Evolutionary conservation across 1,284 basidiomycete species (phyloP), one percentile per base, ranked within the genome.

Genomic region (Fomitiporia mediterranea): DNA sequence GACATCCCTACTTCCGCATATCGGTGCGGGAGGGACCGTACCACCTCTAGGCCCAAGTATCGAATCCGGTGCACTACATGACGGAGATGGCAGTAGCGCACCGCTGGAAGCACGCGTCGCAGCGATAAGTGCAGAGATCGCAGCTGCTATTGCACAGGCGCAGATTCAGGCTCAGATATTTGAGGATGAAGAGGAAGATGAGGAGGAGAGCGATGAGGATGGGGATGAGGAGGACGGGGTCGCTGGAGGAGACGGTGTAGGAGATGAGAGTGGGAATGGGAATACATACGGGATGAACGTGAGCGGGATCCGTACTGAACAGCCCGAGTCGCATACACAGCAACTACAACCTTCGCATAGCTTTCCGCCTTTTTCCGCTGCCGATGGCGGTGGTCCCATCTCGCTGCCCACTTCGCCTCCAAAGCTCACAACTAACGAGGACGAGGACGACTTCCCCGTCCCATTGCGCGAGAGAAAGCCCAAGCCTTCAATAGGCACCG

Each of bases 71-170:
- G 46, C 39, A n/a, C 21, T 9, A n/a, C 30, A 23, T 27, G 27
- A 19, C 21, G 17, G 7, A 23, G 25, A 17, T 15, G 17, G n/a
- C 25, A 43, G n/a, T 15, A 28, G 78, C 51, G 75, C 79, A 53
- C 75, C 78, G 17, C 68, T 85, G 46, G 83, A 84, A 55, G 75
- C 76, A 19, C 78, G 79, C 15, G 80, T 87, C 4, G 83, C 84
- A 23, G 83, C 78, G 54, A 83, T 89, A 60, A 85, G 83, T 58
- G 84, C 82, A 13, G 86, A 86, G 66, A 82, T 90, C 57, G 85
- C 84, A 3, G 84, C 84, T 15, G 84, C 84, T 0, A 82, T 89
- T 59, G 85, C 83, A 2, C 81, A 88, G 60, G 67, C 68, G 2
- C 66, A 68, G 39, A 80, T 77, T 3, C 79, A 80, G 53, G 37